These are phyloP conservation scores for Penicillium corylophilum DNA, from an alignment of 2,329 filamentous ascomycete species.

Conservation along the genomic window DNA sequence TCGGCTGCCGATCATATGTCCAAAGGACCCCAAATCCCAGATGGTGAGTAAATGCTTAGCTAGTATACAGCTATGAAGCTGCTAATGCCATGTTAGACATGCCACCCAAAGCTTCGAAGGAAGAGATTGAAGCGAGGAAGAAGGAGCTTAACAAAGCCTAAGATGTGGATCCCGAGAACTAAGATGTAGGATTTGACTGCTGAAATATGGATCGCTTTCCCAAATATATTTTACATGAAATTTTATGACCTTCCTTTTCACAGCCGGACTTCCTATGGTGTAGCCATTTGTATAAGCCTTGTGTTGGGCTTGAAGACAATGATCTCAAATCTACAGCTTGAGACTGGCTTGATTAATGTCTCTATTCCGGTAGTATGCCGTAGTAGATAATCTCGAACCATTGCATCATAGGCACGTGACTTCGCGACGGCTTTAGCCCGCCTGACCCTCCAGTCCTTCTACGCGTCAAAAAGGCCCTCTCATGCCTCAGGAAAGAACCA, in stretches of 20 bases:
- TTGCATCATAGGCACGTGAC: slow-evolving; percentile 24
- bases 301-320: neutral
- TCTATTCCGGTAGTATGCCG: neutral
- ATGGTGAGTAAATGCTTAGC: slow-evolving; percentile 30
- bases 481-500: slow-evolving; percentile 45
- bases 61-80: neutral
- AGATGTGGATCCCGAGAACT: neutral
- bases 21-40: slow-evolving; percentile 49
- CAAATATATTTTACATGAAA: neutral
- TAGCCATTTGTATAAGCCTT: neutral
- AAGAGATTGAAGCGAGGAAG: slow-evolving; percentile 65
- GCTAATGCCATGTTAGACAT: slow-evolving; percentile 30
- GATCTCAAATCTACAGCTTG: neutral
- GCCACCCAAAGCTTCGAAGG: slow-evolving; percentile 54
- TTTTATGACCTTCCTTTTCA: neutral
- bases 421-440: slow-evolving; percentile 8
- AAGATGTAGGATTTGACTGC: neutral
- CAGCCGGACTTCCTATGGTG: neutral
- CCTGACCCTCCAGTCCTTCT: neutral
- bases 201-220: neutral
- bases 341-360: neutral
- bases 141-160: slow-evolving; percentile 57
- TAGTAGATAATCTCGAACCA: neutral
- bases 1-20: slow-evolving; percentile 35
- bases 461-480: slow-evolving; percentile 30